Evolutionary conservation across 2,329 filamentous ascomycete species (phyloP), one percentile per base, ranked within the genome.

Genomic region (Pezizomycotina sp.): DNA sequence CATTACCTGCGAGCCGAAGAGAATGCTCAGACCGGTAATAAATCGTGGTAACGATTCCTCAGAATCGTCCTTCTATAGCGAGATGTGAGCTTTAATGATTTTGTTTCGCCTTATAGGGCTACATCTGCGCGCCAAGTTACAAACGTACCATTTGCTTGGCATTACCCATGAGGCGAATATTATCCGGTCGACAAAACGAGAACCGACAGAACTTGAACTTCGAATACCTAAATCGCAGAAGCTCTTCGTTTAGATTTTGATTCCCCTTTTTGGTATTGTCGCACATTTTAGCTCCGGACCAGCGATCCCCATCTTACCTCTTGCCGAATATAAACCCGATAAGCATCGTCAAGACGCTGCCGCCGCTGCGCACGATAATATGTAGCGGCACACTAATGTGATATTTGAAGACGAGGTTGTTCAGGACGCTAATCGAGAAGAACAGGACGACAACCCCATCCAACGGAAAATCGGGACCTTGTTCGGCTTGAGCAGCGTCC

Each of bases 381-480:
- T 98, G 89, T 31, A 98, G 74, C 1, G 89, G 89, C 0, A 98
- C 82, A 5, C 83, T 92, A 38, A 98, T 95, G 50, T 83, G 75
- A 60, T 93, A 98, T 45, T 82, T 84, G 57, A 98, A 98, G 5
- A 86, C 89, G 64, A 86, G 86, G 52, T 98, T 98, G 60, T 98
- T 98, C 53, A 98, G 62, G 39, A 95, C 72, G 52, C 95, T 98
- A 59, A 98, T 89, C 45, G 70, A 69, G 56, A 92, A 89, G 60
- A 95, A 95, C 49, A 93, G 69, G 3, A 77, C 62, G 26, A 92
- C 92, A 54, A 92, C 93, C 52, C 86, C 64, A 80, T 55, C 84
- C 89, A 95, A 54, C 81, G 77, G 30, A 67, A 66, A 36, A 95
- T 63, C 0, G 89, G 89, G 3, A 95, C 81, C 33, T 71, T 73